phyloP scores from a whole-genome alignment of 768 basidiomycete genomes.

The Lactarius tabidus region DNA sequence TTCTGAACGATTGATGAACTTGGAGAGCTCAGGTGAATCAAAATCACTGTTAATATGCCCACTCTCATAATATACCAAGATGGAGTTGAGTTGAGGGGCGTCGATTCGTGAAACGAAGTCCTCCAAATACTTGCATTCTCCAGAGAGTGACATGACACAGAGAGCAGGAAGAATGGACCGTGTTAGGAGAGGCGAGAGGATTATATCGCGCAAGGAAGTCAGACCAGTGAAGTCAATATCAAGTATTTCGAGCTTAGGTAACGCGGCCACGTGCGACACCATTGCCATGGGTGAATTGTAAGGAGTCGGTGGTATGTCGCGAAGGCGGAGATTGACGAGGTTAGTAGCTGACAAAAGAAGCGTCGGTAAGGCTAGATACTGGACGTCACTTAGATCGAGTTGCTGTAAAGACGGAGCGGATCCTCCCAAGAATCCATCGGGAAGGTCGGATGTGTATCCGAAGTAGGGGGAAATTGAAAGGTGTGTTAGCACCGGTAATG shows the following conservation, averaged over 20 bases:
- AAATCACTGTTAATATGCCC: no score
- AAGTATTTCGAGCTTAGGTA: not conserved
- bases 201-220: no score
- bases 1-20: not conserved
- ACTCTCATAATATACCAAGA: not conserved
- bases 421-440: not conserved
- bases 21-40: not conserved
- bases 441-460: no score
- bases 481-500: not conserved
- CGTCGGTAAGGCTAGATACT: not conserved
- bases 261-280: not conserved
- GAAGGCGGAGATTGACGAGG: no score
- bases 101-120: no score
- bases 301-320: not conserved
- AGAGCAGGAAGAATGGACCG: not conserved
- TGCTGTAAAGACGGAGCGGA: not conserved
- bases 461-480: not conserved
- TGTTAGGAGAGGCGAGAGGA: no score
- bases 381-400: not conserved
- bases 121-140: constrained; percentile 2
- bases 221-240: not conserved
- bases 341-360: no score
- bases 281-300: not conserved
- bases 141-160: not conserved
- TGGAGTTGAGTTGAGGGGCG: not conserved